Evolutionary conservation across 805 yeast species (phyloP).

Genomic region (Starmera amethionina): DNA sequence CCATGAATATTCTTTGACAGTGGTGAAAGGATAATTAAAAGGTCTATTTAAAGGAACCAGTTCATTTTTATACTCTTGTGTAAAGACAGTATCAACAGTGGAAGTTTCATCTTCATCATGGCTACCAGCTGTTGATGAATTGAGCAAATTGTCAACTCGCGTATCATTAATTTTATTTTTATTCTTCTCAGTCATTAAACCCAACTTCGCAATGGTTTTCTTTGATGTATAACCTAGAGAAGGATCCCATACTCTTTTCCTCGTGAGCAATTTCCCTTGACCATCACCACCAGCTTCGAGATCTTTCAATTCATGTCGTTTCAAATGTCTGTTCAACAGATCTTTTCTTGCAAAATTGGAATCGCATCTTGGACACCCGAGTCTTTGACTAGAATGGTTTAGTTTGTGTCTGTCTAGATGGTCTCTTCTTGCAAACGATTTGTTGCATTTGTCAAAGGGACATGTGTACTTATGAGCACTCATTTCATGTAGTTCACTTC

Average conservation of each 20-base stretch:
- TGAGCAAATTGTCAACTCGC: too few relatives aligned
- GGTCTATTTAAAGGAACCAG: neutral
- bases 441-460: neutral
- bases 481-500: neutral
- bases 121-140: too few relatives aligned
- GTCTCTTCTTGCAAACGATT: constrained; percentile 39
- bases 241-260: constrained; percentile 1
- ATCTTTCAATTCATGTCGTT: neutral
- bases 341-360: constrained; percentile 1
- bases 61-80: too few relatives aligned
- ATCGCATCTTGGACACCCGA: neutral
- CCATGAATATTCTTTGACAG: constrained; percentile 1
- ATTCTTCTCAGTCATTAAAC: too few relatives aligned
- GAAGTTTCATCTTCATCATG: too few relatives aligned
- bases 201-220: neutral
- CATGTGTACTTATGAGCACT: neutral
- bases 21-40: neutral
- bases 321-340: neutral
- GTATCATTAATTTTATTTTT: too few relatives aligned
- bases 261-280: neutral
- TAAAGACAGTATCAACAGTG: too few relatives aligned
- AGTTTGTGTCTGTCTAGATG: constrained; percentile 48
- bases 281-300: constrained; percentile 1
- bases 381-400: constrained; percentile 26
- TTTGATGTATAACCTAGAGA: neutral